Conservation (phyloP, 129 eudicot genomes). For the Scalesia atractyloides region DNA sequence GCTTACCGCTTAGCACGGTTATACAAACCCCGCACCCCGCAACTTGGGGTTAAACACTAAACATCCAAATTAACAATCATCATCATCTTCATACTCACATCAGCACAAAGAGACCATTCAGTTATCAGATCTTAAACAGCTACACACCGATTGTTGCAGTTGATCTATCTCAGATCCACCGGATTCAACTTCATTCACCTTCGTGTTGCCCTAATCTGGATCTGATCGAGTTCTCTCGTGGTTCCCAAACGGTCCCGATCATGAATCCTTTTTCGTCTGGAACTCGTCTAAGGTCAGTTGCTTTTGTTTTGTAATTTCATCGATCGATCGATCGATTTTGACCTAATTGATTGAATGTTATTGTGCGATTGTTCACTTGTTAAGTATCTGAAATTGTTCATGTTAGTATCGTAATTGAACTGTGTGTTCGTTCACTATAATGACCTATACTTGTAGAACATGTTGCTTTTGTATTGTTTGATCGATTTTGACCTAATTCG, state of each 20-base stretch:
- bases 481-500: too few species aligned
- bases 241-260: constrained; percentile 49
- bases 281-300: constrained; percentile 80
- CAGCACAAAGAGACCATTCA: constrained; percentile 13
- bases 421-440: too few species aligned
- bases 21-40: too few species aligned
- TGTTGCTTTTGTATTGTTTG: too few species aligned
- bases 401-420: too few species aligned
- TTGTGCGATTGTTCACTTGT: too few species aligned
- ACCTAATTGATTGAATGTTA: constrained; percentile 13
- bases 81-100: constrained; percentile 9
- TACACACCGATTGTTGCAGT: constrained; percentile 17
- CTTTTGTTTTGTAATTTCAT: background rate
- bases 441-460: too few species aligned
- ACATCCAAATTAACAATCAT: too few species aligned
- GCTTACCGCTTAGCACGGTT: too few species aligned
- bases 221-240: constrained; percentile 53
- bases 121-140: constrained; percentile 26
- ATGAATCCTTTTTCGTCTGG: constrained; percentile 94
- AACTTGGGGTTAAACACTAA: too few species aligned
- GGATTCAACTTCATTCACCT: constrained; percentile 10
- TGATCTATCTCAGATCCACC: constrained; percentile 31
- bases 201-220: constrained; percentile 32
- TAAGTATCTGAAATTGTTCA: too few species aligned
- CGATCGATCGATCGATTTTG: constrained; percentile 11